These are phyloP conservation scores for Lipomyces kockii DNA, from an alignment of 805 yeast species.

Conservation along the genomic window DNA sequence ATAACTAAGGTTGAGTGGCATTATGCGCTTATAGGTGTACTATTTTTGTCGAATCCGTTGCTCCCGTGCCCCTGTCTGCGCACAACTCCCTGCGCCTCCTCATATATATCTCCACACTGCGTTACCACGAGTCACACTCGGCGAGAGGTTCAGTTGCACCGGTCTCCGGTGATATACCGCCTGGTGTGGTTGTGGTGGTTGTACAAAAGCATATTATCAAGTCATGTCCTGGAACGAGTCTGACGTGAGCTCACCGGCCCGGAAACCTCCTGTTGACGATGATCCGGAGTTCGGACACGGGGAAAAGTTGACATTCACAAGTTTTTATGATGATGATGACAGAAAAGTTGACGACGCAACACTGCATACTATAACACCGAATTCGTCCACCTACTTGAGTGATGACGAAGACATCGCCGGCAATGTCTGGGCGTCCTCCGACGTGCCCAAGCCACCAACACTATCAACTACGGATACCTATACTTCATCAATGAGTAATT, in stretches of 20 bases:
- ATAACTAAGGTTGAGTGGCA: not conserved
- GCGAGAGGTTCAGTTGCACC: not conserved
- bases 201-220: not conserved
- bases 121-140: not conserved
- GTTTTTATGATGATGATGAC: not conserved
- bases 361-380: not conserved
- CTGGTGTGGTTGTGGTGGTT: not conserved
- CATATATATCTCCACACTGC: not conserved
- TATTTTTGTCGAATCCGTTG: not conserved
- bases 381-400: not conserved
- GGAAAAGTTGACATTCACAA: not conserved
- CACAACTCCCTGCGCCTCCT: not conserved
- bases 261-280: not conserved
- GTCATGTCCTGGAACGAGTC: not conserved
- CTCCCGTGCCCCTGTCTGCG: not conserved
- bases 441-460: not conserved
- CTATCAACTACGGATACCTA: not conserved
- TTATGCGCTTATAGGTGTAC: not conserved
- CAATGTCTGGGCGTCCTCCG: not conserved
- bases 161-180: not conserved
- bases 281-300: conserved; percentile 4
- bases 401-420: not conserved
- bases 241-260: not conserved
- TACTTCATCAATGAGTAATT: not conserved
- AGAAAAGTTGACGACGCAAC: not conserved